A percentile compares a stretch with the other conserved stretches of the same genome.
Conservation (phyloP, 2,329 filamentous ascomycete genomes). For the Scortechinia acanthostroma region DNA sequence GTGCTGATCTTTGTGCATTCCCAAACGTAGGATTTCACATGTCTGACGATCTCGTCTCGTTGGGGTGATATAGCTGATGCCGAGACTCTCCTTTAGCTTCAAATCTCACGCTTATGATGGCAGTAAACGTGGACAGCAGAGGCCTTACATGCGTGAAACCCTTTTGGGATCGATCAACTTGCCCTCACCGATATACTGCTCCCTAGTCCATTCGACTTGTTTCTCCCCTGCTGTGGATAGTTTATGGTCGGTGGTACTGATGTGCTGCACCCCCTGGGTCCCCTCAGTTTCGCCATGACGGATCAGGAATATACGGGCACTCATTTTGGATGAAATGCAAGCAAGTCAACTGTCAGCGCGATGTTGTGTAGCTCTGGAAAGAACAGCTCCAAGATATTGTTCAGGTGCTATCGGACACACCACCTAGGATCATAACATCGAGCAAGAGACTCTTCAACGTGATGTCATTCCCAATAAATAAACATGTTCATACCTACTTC, state of each 20-base stretch:
- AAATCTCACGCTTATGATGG: no score
- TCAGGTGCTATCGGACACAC: no score
- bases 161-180: not conserved
- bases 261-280: not conserved
- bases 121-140: no score
- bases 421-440: no score
- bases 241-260: not conserved
- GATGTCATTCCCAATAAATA: no score
- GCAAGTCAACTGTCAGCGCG: conserved; percentile 63
- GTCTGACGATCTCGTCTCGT: not conserved
- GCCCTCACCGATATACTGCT: not conserved
- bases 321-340: conserved; percentile 62
- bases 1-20: not conserved
- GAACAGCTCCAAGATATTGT: no score
- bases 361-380: conserved; percentile 67
- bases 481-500: no score
- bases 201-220: not conserved
- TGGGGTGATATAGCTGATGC: not conserved
- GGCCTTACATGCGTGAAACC: not conserved
- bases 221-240: not conserved
- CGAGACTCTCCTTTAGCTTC: no score
- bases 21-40: not conserved
- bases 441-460: no score
- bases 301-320: not conserved
- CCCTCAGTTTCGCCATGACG: not conserved